Base-by-base conservation (phyloP, 2,329 filamentous ascomycete genomes). In the Immersiporthe knoxdaviesiana region DNA sequence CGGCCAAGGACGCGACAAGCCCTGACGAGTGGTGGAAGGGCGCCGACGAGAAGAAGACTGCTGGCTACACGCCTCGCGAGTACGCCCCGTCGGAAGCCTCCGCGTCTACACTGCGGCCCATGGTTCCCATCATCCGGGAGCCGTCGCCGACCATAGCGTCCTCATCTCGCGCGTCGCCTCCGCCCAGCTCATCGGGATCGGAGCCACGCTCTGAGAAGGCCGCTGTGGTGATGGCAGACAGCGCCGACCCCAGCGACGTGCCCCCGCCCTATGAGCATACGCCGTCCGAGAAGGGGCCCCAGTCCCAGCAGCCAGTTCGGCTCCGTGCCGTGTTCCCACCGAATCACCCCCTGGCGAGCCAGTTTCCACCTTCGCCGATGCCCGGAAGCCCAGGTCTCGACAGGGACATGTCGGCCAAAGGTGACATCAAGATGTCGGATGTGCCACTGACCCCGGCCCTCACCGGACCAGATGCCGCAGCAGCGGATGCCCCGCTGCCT, bases 381-480 rank as follows among this genome's bases (percentile, higher is more conserved):
- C 88, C 88, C 1, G 78, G 87, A 0, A 91, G 91, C 1, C 89
- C 90, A 1, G 89, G 84, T 0, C 79, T 91, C 52, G 83, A 88
- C 50, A 83, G 83, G 18, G 86, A 86, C 0, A 91, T 92, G 83
- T 86, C 85, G 14, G 87, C 88, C 0, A 85, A 87, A 68, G 86
- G 89, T 1, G 87, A 61, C 32, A 67, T 91, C 59, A 84, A 81
- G 30, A 82, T 92, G 81, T 83, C 84, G 1, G 84, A 90, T 12
- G 85, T 92, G 16, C 85, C 86, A 1, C 77, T 87, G 35, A 86
- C 84, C 0, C 84, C 85, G 3, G 75, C 79, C 4, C 63, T 74
- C 37, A 67, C 41, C 30, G 65, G 41, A 54, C 18, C 64, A 32
- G 35, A 41, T n/a, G 54, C 63, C 6, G 32, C 56, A 11, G 58